Evolutionary conservation across 169 alveolate species (phyloP).

Genomic region (Eimeria praecox): DNA sequence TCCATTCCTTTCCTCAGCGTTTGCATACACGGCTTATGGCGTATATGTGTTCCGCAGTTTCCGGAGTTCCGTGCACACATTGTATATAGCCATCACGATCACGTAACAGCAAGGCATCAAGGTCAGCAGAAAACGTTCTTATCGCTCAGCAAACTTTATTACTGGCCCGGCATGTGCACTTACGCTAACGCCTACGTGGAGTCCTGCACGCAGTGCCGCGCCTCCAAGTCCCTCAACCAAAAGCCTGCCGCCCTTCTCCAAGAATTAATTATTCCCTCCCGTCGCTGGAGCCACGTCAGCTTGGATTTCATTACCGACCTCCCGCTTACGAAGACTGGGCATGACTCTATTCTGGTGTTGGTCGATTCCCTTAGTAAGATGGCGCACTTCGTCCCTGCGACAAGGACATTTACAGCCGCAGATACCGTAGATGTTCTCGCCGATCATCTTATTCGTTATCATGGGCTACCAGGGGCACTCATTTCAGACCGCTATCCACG

Average conservation of each 20-base stretch:
- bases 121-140: neutral
- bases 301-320: too few species aligned
- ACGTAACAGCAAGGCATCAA: constrained; percentile 6
- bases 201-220: constrained; percentile 2
- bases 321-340: too few species aligned
- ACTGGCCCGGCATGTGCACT: constrained; percentile 9
- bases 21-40: constrained; percentile 15
- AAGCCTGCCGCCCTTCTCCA: constrained; percentile 38
- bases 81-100: neutral
- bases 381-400: too few species aligned
- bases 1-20: constrained; percentile 3
- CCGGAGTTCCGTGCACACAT: neutral
- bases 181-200: constrained; percentile 12
- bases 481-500: too few species aligned
- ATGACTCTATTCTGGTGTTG: too few species aligned
- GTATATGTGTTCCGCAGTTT: constrained; percentile 2
- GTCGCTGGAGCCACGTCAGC: too few species aligned
- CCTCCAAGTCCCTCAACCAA: constrained; percentile 7
- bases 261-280: too few species aligned
- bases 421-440: too few species aligned
- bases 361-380: too few species aligned
- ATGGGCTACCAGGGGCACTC: too few species aligned
- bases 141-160: neutral
- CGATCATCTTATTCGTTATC: too few species aligned
- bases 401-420: too few species aligned